Evolutionary conservation across 2,329 filamentous ascomycete species (phyloP), one percentile per base, ranked within the genome.

Genomic region (Trichothecium roseum): DNA sequence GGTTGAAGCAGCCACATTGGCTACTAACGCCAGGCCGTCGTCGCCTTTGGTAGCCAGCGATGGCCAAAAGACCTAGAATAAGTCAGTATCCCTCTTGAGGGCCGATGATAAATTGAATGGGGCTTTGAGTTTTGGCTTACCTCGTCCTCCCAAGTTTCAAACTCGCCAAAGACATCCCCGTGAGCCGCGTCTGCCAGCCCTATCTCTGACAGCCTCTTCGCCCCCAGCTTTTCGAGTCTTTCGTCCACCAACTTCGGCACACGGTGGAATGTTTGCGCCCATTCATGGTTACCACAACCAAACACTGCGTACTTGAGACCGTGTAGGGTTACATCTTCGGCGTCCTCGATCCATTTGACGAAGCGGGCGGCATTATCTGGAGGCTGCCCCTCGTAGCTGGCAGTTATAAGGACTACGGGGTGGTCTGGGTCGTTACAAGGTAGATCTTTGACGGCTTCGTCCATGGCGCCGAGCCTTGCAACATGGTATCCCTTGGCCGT

Each of bases 371-470:
- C 83, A 41, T 88, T 86, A 41, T 84, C 79, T 0, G 81, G 74
- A 0, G 83, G 78, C 37, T 83, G 68, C 1, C 83, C 83, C 47
- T 88, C 82, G 45, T 87, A 88, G 1, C 75, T 79, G 1, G 82
- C 71, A 1, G 77, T 78, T 42, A 88, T 67, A 33, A 87, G 54
- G 57, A 28, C 49, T 45, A 5, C 66, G 0, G 20, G 6, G 5
- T 69, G 64, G 18, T 72, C 64, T 34, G 71, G 1, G 86, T 50
- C 3, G 69, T 66, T 33, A 74, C 67, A 15, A 69, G 72, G 0
- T 74, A 49, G 47, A 6, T 32, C 42, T 22, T 37, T 28, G 16
- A 14, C 12, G 27, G n/a, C 78, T 1, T 67, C 62, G 47, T 87
- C 78, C 28, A 87, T 54, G 2, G 68, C 63, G n/a, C 68, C 64